These are phyloP conservation scores for Zymoseptoria ardabiliae DNA, from an alignment of 2,329 filamentous ascomycete species.

Conservation along the genomic window DNA sequence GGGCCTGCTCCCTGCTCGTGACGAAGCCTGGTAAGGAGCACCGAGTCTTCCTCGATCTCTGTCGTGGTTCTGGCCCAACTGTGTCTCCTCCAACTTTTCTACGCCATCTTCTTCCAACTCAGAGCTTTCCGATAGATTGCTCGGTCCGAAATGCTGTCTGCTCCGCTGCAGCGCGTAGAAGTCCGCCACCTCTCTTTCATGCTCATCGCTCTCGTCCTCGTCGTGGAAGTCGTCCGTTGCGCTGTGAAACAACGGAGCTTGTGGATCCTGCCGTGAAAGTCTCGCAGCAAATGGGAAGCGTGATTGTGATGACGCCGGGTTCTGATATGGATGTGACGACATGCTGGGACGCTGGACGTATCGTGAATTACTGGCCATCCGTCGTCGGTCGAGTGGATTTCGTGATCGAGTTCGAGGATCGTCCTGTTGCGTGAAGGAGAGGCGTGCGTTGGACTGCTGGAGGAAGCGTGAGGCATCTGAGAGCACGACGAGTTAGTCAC, in stretches of 20 bases:
- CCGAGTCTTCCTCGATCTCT: constrained; percentile 37
- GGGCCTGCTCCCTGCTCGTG: constrained; percentile 35
- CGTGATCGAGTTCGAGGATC: constrained; percentile 34
- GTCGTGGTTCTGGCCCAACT: constrained; percentile 31
- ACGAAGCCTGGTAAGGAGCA: constrained; percentile 29
- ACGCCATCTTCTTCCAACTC: constrained; percentile 64
- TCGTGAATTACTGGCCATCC: constrained; percentile 37
- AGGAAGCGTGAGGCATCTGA: constrained; percentile 94
- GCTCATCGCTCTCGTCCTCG: constrained; percentile 59
- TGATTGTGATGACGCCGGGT: constrained; percentile 59
- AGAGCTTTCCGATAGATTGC: constrained; percentile 75
- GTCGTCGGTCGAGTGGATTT: constrained; percentile 43
- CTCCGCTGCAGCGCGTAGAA: constrained; percentile 87
- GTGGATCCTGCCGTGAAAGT: constrained; percentile 55
- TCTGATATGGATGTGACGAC: constrained; percentile 69
- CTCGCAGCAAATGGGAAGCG: constrained; percentile 75
- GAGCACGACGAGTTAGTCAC: constrained; percentile 35
- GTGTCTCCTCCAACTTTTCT: constrained; percentile 33
- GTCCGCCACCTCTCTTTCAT: constrained; percentile 82
- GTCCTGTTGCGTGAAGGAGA: constrained; percentile 58
- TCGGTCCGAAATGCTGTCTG: constrained; percentile 77
- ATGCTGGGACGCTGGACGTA: constrained; percentile 44
- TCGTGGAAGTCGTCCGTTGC: constrained; percentile 84
- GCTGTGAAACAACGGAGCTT: constrained; percentile 91
- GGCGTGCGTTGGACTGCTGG: constrained; percentile 87